phyloP scores from a whole-genome alignment of 352 stramenopile genomes.

The Globisporangium nodosum region DNA sequence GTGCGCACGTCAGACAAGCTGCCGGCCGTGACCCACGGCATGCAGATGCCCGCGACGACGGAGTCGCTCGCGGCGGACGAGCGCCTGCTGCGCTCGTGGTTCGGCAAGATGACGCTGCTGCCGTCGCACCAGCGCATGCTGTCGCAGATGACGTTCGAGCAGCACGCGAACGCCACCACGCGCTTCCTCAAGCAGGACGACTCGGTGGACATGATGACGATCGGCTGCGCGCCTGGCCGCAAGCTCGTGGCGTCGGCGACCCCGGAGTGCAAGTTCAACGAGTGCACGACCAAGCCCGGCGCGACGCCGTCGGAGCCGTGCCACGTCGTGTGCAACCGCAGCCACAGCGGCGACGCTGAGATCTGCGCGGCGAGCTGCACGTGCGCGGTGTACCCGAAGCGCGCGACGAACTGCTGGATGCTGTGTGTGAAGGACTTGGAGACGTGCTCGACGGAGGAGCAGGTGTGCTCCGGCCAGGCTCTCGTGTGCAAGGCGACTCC shows the following conservation, averaged over 20 bases:
- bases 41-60: conserved; percentile 42
- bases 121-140: conserved; percentile 52
- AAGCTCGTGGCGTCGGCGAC: conserved; percentile 30
- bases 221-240: conserved; percentile 34
- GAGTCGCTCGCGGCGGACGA: conserved; percentile 16
- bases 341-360: conserved; percentile 17
- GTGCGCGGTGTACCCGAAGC: conserved; percentile 19
- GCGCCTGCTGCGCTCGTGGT: conserved; percentile 42
- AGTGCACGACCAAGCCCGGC: conserved; percentile 25
- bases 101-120: conserved; percentile 61
- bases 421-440: conserved; percentile 38
- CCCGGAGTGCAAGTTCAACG: conserved; percentile 22
- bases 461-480: conserved; percentile 1
- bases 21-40: conserved; percentile 48
- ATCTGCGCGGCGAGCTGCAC: conserved; percentile 21
- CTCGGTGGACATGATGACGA: conserved; percentile 19
- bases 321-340: conserved; percentile 33
- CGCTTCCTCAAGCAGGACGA: conserved; percentile 25
- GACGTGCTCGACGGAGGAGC: conserved; percentile 1
- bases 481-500: conserved; percentile 4
- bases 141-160: conserved; percentile 35
- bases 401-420: conserved; percentile 43
- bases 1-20: conserved; percentile 35
- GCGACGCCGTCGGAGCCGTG: conserved; percentile 24
- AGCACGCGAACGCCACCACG: conserved; percentile 29